Evolutionary conservation across 768 basidiomycete species (phyloP).

Genomic region (Mycena epipterygia): DNA sequence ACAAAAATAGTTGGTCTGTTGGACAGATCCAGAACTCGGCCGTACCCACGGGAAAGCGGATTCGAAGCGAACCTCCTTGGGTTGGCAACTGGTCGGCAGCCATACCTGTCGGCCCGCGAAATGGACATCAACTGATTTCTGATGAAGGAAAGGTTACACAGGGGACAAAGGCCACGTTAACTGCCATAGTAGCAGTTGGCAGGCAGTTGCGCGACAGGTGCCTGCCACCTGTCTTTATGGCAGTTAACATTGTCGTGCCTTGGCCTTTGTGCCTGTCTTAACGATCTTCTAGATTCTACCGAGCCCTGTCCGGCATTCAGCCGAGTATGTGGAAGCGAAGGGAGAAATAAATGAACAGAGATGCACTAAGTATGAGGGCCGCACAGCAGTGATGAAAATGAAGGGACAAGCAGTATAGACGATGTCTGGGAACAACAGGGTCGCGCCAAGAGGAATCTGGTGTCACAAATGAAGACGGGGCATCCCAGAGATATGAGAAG

Average conservation of each 20-base stretch:
- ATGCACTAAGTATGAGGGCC: constrained; percentile 8
- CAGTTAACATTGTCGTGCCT: constrained; percentile 12
- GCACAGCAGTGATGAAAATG: constrained; percentile 7
- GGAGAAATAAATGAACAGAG: constrained; percentile 14
- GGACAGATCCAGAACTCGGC: constrained; percentile 15
- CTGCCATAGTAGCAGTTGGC: neutral
- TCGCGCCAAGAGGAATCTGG: constrained; percentile 8
- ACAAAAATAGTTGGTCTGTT: constrained; percentile 9
- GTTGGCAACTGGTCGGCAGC: constrained; percentile 8
- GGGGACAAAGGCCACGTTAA: constrained; percentile 13
- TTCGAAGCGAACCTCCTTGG: constrained; percentile 6
- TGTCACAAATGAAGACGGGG: neutral
- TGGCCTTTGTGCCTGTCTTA: constrained; percentile 12
- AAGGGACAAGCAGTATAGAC: constrained; percentile 10
- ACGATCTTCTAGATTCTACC: constrained; percentile 10
- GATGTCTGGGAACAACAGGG: neutral
- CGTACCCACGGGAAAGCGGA: neutral
- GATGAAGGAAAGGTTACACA: neutral
- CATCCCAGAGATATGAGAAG: constrained; percentile 8
- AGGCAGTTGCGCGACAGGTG: neutral
- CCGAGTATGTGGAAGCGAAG: constrained; percentile 13
- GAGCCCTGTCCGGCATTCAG: constrained; percentile 15
- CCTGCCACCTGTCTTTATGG: neutral
- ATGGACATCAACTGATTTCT: neutral
- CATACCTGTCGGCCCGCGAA: neutral